Base-by-base conservation (phyloP, 352 stramenopile genomes). In the Phytophthora tentaculata region DNA sequence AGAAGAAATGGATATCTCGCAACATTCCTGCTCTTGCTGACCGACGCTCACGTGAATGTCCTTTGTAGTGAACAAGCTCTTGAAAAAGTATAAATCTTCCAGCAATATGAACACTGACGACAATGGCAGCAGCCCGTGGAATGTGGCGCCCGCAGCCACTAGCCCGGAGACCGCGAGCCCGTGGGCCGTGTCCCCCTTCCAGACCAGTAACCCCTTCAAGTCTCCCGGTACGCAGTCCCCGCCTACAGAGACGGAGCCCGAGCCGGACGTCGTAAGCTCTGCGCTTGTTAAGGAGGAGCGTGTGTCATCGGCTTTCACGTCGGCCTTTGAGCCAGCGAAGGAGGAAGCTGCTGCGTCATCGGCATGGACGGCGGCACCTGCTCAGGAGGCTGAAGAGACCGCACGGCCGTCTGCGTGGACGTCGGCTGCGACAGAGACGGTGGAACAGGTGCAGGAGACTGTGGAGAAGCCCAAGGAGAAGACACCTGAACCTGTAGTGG, bases 81-180 rank as follows among this genome's bases (percentile, higher is more conserved):
- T 90, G 20, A 88, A 91, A 70, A 90, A 92, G 67, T 80, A 88
- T 63, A 84, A 82, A 49, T 86, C 71, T 50, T 68, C 70, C 45
- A 59, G 57, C 62, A 80, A 55, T 59, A 77, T 83, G 66, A 77
- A 59, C 57, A 71, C 71, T 61, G 67, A 73, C 37, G 62, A 76
- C 54, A 59, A 44, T 44, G 51, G 51, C 32, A 81, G 61, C 43
- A 79, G 73, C 52, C 79, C 81, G 20, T 90, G 83, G 83, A 91
- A 91, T 58, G 57, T 84, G 24, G 61, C 79, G 3, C 79, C 79
- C 22, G 60, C 74, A 9, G 59, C 59, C 53, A 47, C 71, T 17
- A 70, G 68, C 51, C 22, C 71, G 26, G 48, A 74, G 47, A 28
- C 68, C 17, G 55, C 65, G 14, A 83, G 69, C 35, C 73, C 73